Percentiles rank a stretch among this genome's conserved stretches.
phyloP scores from a whole-genome alignment of 371 early-diverging fungal species.

The Mucor lusitanicus region DNA sequence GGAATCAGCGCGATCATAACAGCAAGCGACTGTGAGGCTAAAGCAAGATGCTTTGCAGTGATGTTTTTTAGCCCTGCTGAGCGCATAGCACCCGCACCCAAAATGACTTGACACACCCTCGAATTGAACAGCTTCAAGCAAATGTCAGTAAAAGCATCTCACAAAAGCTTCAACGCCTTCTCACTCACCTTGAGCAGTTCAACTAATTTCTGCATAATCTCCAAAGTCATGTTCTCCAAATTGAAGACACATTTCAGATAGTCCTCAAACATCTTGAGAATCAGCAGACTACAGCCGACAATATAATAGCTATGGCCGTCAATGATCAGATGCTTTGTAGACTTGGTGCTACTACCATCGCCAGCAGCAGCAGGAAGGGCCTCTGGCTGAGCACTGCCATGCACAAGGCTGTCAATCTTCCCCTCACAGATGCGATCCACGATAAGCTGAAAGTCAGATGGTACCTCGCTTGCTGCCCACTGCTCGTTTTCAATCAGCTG shows the following conservation, averaged over 20 bases:
- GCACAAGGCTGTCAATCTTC: constrained; percentile 20
- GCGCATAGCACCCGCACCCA: constrained; percentile 94
- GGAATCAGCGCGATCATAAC: constrained; percentile 86
- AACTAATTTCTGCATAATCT: constrained; percentile 81
- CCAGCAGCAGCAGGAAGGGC: not conserved
- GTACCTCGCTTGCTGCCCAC: constrained; percentile 91
- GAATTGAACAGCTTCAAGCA: constrained; percentile 80
- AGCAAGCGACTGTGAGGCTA: constrained; percentile 90
- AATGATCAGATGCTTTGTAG: constrained; percentile 53
- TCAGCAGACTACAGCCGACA: constrained; percentile 81
- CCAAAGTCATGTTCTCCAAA: constrained; percentile 75
- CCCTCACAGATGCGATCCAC: constrained; percentile 72
- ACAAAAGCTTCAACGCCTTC: not conserved
- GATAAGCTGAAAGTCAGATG: constrained; percentile 87
- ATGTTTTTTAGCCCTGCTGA: constrained; percentile 95
- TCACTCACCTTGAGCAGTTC: constrained; percentile 77
- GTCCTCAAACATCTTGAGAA: constrained; percentile 88
- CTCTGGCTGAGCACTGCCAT: constrained; percentile 6
- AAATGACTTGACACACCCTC: constrained; percentile 89
- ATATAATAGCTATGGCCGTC: constrained; percentile 74
- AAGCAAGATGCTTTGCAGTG: constrained; percentile 91
- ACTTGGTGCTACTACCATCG: constrained; percentile 25
- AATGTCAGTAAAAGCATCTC: not conserved
- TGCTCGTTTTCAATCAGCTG: constrained; percentile 93
- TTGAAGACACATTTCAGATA: constrained; percentile 81